Evolutionary conservation across 2,329 filamentous ascomycete genomes (phyloP), one percentile per base, ranked within the genome.

Genomic region (Alternaria novae-zelandiae): DNA sequence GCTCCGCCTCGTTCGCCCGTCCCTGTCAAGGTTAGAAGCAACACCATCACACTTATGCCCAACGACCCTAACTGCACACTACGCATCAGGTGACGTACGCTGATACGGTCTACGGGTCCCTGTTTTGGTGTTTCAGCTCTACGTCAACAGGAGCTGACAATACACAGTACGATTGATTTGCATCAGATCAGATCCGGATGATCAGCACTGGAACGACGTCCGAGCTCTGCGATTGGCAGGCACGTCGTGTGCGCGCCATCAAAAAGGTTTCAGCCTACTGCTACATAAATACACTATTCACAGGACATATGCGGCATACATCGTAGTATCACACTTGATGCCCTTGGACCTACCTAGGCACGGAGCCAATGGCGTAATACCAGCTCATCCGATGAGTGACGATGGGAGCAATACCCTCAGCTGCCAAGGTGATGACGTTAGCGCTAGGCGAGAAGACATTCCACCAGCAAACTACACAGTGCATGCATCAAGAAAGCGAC

Each of bases 1-100:
- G 28, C 59, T 58, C 59, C 59, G 54, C 59, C n/a, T 25, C 30
- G 26, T 26, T 46, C 21, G 10, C 32, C 25, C 43, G 28, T 41
- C 54, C 15, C 41, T 23, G 41, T 17, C 36, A 41, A 45, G 44
- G 17, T 49, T 30, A 45, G 55, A 28, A 20, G 25, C 55, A 41
- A 20, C 23, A 49, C 28, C 45, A 47, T 32, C 28, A 30, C 45
- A 32, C 23, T 20, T 50, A 32, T 30, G 54, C 54, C 41, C 47
- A 53, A 58, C 23, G 17, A 47, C 36, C 41, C 28, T 57, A 30
- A 20, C 32, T 13, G 20, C 13, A 15, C 49, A 51, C 49, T 51
- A 36, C 17, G 28, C 49, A 36, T 23, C 20, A 32, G 17, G 20
- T 23, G 28, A 51, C 17, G 17, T 51, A 51, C 20, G 8, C 17